Evolutionary conservation across 805 yeast genomes (phyloP).

Genomic region (Zygoascus bituminiphila): DNA sequence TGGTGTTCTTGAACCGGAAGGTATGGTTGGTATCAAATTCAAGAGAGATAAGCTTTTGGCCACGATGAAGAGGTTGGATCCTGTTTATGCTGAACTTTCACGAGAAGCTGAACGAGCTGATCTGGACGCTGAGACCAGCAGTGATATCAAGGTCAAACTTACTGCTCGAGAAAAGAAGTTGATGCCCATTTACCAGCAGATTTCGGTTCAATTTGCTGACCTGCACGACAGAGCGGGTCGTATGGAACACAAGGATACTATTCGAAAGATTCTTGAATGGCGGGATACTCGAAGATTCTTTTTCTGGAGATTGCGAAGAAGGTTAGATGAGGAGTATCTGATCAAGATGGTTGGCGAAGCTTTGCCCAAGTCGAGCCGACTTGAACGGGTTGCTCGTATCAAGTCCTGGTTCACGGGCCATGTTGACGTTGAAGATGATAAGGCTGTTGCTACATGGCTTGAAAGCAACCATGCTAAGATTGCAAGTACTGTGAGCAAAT

Average conservation of each 20-base stretch:
- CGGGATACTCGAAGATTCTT: slow-evolving; percentile 83
- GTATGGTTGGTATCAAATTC: slow-evolving; percentile 98
- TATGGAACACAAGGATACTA: slow-evolving; percentile 91
- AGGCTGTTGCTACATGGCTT: slow-evolving; percentile 74
- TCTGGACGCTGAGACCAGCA: slow-evolving; percentile 56
- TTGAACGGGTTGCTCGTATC: slow-evolving; percentile 79
- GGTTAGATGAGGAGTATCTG: slow-evolving; percentile 86
- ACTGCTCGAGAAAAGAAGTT: slow-evolving; percentile 70
- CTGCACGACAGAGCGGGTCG: slow-evolving; percentile 96
- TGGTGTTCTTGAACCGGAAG: slow-evolving; percentile 98
- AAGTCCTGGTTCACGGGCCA: slow-evolving; percentile 78
- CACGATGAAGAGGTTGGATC: slow-evolving; percentile 89
- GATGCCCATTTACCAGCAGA: slow-evolving; percentile 83
- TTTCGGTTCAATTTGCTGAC: slow-evolving; percentile 94
- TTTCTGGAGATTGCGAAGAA: slow-evolving; percentile 98
- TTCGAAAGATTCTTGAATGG: slow-evolving; percentile 82
- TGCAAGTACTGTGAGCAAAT: slow-evolving; percentile 29
- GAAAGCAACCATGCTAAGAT: slow-evolving; percentile 65
- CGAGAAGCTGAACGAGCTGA: slow-evolving; percentile 45
- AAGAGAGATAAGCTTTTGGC: slow-evolving; percentile 83
- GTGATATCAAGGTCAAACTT: slow-evolving; percentile 55
- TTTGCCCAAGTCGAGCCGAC: slow-evolving; percentile 50
- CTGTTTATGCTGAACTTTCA: slow-evolving; percentile 52
- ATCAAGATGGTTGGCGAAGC: slow-evolving; percentile 63
- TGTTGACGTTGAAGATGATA: slow-evolving; percentile 63